These are phyloP conservation scores for Penicillium sclerotiorum DNA, from an alignment of 2,329 filamentous ascomycete genomes.

Conservation along the genomic window DNA sequence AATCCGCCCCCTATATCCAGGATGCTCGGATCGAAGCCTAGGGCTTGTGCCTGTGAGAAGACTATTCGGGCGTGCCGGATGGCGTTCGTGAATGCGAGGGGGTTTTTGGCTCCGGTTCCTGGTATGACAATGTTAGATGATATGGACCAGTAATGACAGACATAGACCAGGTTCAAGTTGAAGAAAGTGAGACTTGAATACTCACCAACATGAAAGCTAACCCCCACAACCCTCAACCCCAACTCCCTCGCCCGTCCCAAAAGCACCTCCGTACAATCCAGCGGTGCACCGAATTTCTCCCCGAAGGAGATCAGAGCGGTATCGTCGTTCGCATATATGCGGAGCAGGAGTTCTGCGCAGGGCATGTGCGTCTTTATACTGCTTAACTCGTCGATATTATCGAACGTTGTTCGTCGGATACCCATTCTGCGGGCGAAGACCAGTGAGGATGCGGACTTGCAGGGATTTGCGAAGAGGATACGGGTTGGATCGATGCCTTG, in stretches of 20 bases:
- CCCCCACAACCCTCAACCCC: slow-evolving; percentile 25
- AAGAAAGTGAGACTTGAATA: neutral
- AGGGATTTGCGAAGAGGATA: slow-evolving; percentile 33
- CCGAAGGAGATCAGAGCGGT: slow-evolving; percentile 17
- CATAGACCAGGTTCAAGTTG: neutral
- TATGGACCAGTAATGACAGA: neutral
- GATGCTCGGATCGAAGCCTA: slow-evolving; percentile 20
- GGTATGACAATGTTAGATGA: neutral
- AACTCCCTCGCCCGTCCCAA: slow-evolving; percentile 25
- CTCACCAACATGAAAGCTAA: slow-evolving; percentile 36
- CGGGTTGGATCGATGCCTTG: slow-evolving; percentile 26
- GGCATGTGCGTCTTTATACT: slow-evolving; percentile 26
- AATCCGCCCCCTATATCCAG: slow-evolving; percentile 35
- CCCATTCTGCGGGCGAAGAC: slow-evolving; percentile 20
- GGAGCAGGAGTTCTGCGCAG: slow-evolving; percentile 23
- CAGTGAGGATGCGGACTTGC: slow-evolving; percentile 25
- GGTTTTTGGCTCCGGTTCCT: slow-evolving; percentile 23
- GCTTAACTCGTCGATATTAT: slow-evolving; percentile 32
- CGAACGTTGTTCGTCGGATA: slow-evolving; percentile 28
- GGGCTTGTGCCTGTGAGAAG: slow-evolving; percentile 15
- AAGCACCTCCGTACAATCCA: slow-evolving; percentile 19
- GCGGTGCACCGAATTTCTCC: slow-evolving; percentile 26
- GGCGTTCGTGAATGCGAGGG: slow-evolving; percentile 19
- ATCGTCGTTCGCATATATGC: slow-evolving; percentile 24
- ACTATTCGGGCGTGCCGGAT: slow-evolving; percentile 21